phyloP scores from a whole-genome alignment of 306 rosid species.

The Pachyrhizus erosus region DNA sequence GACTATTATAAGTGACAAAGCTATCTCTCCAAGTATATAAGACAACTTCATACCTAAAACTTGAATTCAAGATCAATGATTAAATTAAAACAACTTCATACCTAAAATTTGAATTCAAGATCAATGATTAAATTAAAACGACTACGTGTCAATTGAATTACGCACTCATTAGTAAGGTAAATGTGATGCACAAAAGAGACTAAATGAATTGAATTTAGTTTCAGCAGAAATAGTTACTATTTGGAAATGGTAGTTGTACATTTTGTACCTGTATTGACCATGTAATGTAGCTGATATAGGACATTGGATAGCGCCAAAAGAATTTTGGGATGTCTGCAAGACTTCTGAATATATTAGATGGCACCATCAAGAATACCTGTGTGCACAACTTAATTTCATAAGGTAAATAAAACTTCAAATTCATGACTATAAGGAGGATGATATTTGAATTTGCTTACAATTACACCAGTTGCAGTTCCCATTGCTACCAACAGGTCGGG shows the following conservation, averaged over 20 bases:
- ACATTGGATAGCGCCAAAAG: constrained; percentile 57
- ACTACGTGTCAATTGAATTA: no score
- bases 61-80: no score
- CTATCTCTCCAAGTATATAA: no score
- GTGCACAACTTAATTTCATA: not conserved
- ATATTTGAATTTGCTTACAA: constrained; percentile 36
- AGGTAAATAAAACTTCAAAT: not conserved
- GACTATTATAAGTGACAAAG: no score
- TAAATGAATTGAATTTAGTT: not conserved
- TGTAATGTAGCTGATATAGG: constrained; percentile 49
- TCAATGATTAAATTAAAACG: no score
- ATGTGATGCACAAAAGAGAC: not conserved
- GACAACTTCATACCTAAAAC: no score
- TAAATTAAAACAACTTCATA: no score
- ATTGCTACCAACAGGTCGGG: constrained; percentile 45
- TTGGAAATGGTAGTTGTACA: not conserved
- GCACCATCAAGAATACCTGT: constrained; percentile 53
- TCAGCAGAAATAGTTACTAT: not conserved
- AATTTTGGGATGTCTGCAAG: constrained; percentile 46
- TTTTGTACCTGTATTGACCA: constrained; percentile 50
- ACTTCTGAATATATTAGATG: constrained; percentile 44
- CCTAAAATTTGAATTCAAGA: no score
- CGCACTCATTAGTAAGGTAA: not conserved
- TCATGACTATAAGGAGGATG: not conserved
- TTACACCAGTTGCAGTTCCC: constrained; percentile 40